Base-by-base conservation (phyloP, 805 yeast genomes). In the Ogataea ganodermae region DNA sequence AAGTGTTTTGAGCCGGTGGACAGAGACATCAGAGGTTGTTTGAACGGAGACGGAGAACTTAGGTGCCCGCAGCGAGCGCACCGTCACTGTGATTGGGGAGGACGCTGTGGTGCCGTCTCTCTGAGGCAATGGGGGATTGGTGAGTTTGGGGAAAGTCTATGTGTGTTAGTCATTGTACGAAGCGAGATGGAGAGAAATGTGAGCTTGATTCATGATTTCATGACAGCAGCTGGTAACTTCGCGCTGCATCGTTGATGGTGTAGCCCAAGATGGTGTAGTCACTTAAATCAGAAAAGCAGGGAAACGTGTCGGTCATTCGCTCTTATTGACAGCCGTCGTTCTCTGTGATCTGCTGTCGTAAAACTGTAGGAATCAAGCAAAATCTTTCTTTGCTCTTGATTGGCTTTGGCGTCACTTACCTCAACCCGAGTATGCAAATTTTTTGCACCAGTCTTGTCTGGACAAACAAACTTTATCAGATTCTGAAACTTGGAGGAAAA, bases 11-110 rank as follows among this genome's bases (percentile, higher is more conserved):
- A 75, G 55, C 31, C 69, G 64, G 57, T 68, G 70, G 48, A 65
- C 31, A 60, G 65, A 18, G 26, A 55, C 3, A 60, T 51, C 28
- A 59, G 69, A 45, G 42, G 57, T 40, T 3, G 56, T 42, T 16
- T 45, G 47, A 8, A 62, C 21, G 13, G 48, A 27, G 3, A 50
- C 52, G 31, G 68, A 62, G 64, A 87, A 85, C 60, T 83, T 86
- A 5, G 96, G 96, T 4, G 84, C 79, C 57, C 83, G 81, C 45
- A 89, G 76, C 24, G 91, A 84, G 64, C 84, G 84, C 61, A 88
- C 72, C 4, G 64, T 57, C 13, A 76, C 66, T 12, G 24, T 39
- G n/a, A 61, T 37, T 2, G 42, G 21, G 10, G 31, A 51, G 17
- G 42, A 24, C 1, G 39, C 23, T 26, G 55, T 57, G 44, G 68